Percentiles rank a stretch among this genome's conserved stretches.
Evolutionary conservation across 2,329 filamentous ascomycete species (phyloP).

Genomic region (Dothistroma septosporum): DNA sequence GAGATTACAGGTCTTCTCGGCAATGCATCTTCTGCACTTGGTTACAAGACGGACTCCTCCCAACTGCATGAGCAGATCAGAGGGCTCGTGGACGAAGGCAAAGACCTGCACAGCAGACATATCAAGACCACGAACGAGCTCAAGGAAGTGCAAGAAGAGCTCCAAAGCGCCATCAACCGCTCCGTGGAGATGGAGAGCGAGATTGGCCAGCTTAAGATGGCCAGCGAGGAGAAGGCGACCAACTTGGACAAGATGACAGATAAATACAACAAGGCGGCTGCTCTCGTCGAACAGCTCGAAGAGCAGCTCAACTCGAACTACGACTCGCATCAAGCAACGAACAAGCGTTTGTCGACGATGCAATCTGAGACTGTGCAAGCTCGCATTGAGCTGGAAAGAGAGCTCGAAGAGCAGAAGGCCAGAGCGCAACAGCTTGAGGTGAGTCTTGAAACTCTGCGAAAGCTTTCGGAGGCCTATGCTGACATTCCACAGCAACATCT

Average conservation of each 20-base stretch:
- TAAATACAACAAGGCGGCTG: constrained; percentile 84
- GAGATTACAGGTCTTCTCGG: constrained; percentile 58
- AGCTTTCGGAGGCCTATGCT: constrained; percentile 10
- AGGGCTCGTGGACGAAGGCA: constrained; percentile 44
- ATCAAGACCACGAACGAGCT: constrained; percentile 43
- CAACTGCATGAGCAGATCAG: constrained; percentile 43
- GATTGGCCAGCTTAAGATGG: constrained; percentile 43
- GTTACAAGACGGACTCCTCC: constrained; percentile 53
- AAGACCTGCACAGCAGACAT: constrained; percentile 41
- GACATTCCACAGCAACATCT: constrained; percentile 59
- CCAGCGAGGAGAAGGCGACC: constrained; percentile 53
- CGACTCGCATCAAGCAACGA: constrained; percentile 81
- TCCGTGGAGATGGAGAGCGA: constrained; percentile 41
- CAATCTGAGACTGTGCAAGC: constrained; percentile 46
- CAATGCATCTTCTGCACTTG: constrained; percentile 60
- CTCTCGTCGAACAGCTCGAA: constrained; percentile 90
- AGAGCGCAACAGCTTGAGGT: constrained; percentile 77
- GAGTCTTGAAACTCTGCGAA: constrained; percentile 33
- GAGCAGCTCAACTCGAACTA: constrained; percentile 94
- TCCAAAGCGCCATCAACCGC: constrained; percentile 39
- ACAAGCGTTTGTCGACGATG: constrained; percentile 75
- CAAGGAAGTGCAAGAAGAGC: constrained; percentile 40
- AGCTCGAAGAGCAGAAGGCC: constrained; percentile 73
- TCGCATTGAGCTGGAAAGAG: constrained; percentile 47
- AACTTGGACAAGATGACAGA: constrained; percentile 55